Conservation (phyloP, 2,329 filamentous ascomycete genomes). For the Fusarium chuoi region DNA sequence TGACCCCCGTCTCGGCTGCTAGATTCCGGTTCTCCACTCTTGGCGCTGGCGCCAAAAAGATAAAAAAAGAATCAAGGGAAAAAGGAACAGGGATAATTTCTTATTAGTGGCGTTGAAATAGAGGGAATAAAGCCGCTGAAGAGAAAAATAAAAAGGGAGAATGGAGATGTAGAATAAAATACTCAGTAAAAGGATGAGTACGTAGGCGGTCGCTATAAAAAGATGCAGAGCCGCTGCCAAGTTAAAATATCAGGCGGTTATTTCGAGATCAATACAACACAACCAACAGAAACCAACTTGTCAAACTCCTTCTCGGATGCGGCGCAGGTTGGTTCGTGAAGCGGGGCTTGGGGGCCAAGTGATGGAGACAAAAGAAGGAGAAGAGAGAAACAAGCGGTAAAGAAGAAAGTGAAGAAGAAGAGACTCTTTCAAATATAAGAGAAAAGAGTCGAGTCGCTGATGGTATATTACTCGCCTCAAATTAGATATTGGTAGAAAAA, state of each 20-base stretch:
- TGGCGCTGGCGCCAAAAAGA: constrained; percentile 23
- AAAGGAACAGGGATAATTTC: constrained; percentile 18
- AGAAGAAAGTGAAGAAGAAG: background rate
- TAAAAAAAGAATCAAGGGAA: constrained; percentile 10
- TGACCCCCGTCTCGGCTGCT: constrained; percentile 41
- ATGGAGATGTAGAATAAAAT: background rate
- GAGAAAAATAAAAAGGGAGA: background rate
- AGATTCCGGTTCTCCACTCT: constrained; percentile 43
- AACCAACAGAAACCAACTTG: constrained; percentile 10
- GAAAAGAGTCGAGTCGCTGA: background rate
- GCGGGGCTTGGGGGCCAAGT: constrained; percentile 33
- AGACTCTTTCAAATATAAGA: background rate
- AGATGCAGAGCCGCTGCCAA: constrained; percentile 7
- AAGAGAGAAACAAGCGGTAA: background rate
- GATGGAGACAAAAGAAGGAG: background rate
- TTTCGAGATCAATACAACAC: constrained; percentile 17
- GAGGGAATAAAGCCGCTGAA: background rate
- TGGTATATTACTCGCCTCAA: background rate
- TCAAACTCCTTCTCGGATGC: constrained; percentile 12
- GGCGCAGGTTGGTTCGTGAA: constrained; percentile 30
- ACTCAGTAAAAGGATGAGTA: background rate
- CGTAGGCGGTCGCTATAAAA: constrained; percentile 2
- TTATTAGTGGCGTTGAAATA: constrained; percentile 16
- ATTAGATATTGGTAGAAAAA: background rate
- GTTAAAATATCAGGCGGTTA: constrained; percentile 17